phyloP scores from a whole-genome alignment of 2,329 filamentous ascomycete genomes.

The Curvularia hawaiiensis region DNA sequence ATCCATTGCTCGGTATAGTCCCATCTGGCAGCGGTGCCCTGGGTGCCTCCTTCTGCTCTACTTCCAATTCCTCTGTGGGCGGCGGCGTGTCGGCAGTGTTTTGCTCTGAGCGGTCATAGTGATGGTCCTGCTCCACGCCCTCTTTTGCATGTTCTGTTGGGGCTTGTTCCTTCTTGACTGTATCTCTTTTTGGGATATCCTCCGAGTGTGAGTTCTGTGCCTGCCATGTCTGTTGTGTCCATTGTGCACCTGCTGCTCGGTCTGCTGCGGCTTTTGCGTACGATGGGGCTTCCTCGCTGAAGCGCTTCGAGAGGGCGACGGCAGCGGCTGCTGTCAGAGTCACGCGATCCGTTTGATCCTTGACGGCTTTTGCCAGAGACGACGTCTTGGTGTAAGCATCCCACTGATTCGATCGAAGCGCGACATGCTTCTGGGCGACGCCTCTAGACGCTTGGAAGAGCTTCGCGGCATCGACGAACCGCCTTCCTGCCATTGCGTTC shows the following conservation, averaged over 20 bases:
- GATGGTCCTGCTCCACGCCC: conserved; percentile 57
- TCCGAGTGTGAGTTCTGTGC: conserved; percentile 3
- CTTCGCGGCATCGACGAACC: conserved; percentile 58
- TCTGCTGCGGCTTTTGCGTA: conserved; percentile 36
- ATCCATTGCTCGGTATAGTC: conserved; percentile 52
- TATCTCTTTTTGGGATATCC: conserved; percentile 39
- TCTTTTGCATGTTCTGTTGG: conserved; percentile 33
- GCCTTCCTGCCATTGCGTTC: conserved; percentile 56
- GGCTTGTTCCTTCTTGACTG: conserved; percentile 28
- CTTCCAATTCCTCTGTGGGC: conserved; percentile 48
- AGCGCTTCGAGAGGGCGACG: conserved; percentile 61
- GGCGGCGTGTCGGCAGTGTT: conserved; percentile 49
- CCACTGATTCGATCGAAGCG: conserved; percentile 64
- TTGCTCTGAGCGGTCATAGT: conserved; percentile 52
- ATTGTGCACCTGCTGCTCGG: conserved; percentile 25
- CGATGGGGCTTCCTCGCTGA: conserved; percentile 57
- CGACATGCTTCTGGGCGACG: conserved; percentile 60
- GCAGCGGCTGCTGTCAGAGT: conserved; percentile 67
- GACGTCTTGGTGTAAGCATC: conserved; percentile 69
- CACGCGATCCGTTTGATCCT: conserved; percentile 64
- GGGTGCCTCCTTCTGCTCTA: conserved; percentile 54
- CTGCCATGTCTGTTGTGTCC: conserved; percentile 18
- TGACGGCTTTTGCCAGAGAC: conserved; percentile 65
- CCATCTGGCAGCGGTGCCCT: conserved; percentile 56
- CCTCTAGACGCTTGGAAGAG: conserved; percentile 55